A percentile compares a stretch with the other conserved stretches of the same genome.
These are phyloP conservation scores for Pulveroboletus sp. DNA, from an alignment of 768 basidiomycete genomes.

Conservation along the genomic window DNA sequence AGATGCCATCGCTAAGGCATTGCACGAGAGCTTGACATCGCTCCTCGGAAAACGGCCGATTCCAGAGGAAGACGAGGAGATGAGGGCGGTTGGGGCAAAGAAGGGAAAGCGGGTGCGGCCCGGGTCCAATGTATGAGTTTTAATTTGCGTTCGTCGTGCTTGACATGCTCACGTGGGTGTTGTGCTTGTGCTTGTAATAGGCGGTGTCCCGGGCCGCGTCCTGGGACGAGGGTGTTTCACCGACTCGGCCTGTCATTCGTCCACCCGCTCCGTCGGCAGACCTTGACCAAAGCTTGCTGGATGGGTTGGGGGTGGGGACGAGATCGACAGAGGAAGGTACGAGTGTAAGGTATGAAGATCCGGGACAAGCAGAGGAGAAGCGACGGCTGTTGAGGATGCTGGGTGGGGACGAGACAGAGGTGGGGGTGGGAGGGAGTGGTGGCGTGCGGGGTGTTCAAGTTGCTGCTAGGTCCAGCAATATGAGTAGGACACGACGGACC, in stretches of 20 bases:
- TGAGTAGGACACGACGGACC: conserved; percentile 6
- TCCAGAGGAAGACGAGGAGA: conserved; percentile 36
- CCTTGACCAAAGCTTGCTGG: conserved; percentile 29
- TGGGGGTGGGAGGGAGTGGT: conserved; percentile 15
- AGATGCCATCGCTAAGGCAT: conserved; percentile 49
- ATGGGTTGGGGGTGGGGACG: conserved; percentile 18
- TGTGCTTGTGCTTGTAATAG: neutral
- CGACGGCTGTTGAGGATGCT: conserved; percentile 56
- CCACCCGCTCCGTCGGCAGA: conserved; percentile 10
- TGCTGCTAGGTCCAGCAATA: neutral
- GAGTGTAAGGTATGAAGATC: conserved; percentile 68
- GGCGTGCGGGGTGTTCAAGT: conserved; percentile 21
- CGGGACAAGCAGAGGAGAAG: conserved; percentile 57
- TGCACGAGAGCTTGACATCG: conserved; percentile 67
- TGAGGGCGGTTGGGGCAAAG: conserved; percentile 19
- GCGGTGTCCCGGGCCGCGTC: conserved; percentile 39
- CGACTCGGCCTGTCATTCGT: conserved; percentile 3
- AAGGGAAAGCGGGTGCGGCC: conserved; percentile 39
- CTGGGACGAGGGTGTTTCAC: conserved; percentile 21
- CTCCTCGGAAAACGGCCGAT: conserved; percentile 66
- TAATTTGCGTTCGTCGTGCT: neutral
- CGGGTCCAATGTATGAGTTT: conserved; percentile 33
- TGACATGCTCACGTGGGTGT: neutral
- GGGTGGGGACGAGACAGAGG: conserved; percentile 19
- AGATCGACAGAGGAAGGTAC: conserved; percentile 42